Percentiles rank a stretch among this genome's conserved stretches.
Evolutionary conservation across 2,329 filamentous ascomycete species (phyloP).

Genomic region (Verticillium klebahnii): DNA sequence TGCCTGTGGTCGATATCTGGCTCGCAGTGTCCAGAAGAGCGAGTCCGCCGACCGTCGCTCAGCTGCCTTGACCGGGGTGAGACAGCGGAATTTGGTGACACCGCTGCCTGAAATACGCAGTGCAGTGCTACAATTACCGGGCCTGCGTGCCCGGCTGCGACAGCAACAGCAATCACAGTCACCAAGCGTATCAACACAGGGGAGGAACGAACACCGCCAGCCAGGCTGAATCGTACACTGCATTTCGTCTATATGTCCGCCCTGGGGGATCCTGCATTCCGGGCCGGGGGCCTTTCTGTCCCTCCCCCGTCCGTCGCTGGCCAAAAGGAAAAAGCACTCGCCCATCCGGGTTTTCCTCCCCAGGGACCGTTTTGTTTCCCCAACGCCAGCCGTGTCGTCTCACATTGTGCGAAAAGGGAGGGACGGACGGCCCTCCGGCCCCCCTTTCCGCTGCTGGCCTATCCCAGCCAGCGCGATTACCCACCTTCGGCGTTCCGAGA

Average conservation of each 20-base stretch:
- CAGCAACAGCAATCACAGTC: too few species aligned
- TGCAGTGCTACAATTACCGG: too few species aligned
- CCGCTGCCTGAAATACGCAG: too few species aligned
- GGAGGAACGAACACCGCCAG: neutral
- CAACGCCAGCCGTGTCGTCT: neutral
- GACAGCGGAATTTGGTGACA: too few species aligned
- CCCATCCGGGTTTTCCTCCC: neutral
- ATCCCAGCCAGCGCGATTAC: too few species aligned
- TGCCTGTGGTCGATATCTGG: neutral
- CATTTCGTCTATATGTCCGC: neutral
- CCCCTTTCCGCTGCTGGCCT: too few species aligned
- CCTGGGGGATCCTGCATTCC: neutral
- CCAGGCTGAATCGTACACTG: neutral
- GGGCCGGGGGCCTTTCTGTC: neutral
- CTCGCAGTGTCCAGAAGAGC: too few species aligned
- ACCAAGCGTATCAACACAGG: neutral
- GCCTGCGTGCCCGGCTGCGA: too few species aligned
- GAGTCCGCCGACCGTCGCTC: too few species aligned
- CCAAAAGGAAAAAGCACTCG: neutral
- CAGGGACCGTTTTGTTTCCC: neutral
- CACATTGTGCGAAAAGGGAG: neutral
- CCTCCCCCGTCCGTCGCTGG: neutral
- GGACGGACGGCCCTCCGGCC: too few species aligned
- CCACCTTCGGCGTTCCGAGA: too few species aligned
- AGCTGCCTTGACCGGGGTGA: too few species aligned